Conservation (phyloP, 768 basidiomycete species). For the Boletus huronensis region DNA sequence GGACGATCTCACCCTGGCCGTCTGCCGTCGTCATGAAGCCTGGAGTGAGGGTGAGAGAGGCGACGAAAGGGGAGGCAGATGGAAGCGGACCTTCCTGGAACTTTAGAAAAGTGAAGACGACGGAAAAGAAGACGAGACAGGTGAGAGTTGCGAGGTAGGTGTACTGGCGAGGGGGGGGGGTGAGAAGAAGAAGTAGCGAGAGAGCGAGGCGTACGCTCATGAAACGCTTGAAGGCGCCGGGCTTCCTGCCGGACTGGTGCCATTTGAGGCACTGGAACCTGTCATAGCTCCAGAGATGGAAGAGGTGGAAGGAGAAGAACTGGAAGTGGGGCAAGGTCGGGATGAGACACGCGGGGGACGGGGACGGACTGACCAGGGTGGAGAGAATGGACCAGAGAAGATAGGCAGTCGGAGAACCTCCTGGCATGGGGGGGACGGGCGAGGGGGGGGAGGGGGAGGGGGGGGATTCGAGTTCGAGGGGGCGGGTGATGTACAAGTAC, state of each 20-base stretch:
- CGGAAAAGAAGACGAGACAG: constrained; percentile 59
- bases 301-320: constrained; percentile 66
- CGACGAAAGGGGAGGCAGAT: neutral
- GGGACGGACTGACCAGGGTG: constrained; percentile 47
- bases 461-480: no score
- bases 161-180: constrained; percentile 45
- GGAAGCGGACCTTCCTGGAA: constrained; percentile 60
- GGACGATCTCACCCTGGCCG: constrained; percentile 10
- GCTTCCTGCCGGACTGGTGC: constrained; percentile 65
- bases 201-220: constrained; percentile 67
- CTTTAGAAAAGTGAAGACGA: constrained; percentile 62
- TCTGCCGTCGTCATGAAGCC: constrained; percentile 15
- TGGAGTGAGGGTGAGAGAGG: constrained; percentile 2
- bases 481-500: no score
- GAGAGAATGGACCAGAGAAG: constrained; percentile 75
- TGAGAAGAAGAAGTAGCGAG: constrained; percentile 8
- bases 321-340: constrained; percentile 16
- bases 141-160: constrained; percentile 74
- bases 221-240: constrained; percentile 81
- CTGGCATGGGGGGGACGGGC: constrained; percentile 50
- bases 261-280: constrained; percentile 70
- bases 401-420: constrained; percentile 70
- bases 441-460: no score
- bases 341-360: neutral
- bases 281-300: constrained; percentile 82